These are phyloP conservation scores for Hymenoscyphus albidus DNA, from an alignment of 2,329 filamentous ascomycete genomes.

Conservation along the genomic window DNA sequence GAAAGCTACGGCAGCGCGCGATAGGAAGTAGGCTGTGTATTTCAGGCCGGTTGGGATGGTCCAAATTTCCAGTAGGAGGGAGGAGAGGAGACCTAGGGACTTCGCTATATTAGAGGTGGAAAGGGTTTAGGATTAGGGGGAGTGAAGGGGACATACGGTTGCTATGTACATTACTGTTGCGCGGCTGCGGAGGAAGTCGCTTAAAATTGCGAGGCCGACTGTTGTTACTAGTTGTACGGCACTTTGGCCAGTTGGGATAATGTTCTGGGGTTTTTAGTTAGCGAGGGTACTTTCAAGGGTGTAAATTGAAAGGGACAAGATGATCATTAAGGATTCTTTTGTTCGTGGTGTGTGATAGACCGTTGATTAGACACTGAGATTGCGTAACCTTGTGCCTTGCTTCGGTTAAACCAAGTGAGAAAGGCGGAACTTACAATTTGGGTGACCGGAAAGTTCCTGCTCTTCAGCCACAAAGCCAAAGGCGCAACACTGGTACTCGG, in stretches of 20 bases:
- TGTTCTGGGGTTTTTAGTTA: conserved; percentile 36
- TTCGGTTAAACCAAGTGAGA: background rate
- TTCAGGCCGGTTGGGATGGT: conserved; percentile 28
- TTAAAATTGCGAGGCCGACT: conserved; percentile 50
- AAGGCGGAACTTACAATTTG: conserved; percentile 40
- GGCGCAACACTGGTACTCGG: conserved; percentile 37
- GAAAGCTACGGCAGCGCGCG: conserved; percentile 33
- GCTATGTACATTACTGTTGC: conserved; percentile 35
- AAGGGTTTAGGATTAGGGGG: background rate
- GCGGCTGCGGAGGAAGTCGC: conserved; percentile 42
- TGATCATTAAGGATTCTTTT: no score
- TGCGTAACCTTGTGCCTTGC: background rate
- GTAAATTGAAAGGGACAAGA: no score
- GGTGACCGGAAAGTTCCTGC: conserved; percentile 41
- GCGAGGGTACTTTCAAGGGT: no score
- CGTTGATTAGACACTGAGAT: no score
- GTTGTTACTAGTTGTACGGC: conserved; percentile 53
- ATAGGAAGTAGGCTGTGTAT: conserved; percentile 37
- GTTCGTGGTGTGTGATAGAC: no score
- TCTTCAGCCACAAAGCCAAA: conserved; percentile 41
- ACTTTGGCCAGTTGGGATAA: conserved; percentile 45
- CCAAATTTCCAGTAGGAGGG: conserved; percentile 37
- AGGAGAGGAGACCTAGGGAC: conserved; percentile 36
- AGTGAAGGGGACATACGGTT: conserved; percentile 19
- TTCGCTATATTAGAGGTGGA: background rate